Base-by-base conservation (phyloP, 257 asterid species). In the Anisodus tanguticus region DNA sequence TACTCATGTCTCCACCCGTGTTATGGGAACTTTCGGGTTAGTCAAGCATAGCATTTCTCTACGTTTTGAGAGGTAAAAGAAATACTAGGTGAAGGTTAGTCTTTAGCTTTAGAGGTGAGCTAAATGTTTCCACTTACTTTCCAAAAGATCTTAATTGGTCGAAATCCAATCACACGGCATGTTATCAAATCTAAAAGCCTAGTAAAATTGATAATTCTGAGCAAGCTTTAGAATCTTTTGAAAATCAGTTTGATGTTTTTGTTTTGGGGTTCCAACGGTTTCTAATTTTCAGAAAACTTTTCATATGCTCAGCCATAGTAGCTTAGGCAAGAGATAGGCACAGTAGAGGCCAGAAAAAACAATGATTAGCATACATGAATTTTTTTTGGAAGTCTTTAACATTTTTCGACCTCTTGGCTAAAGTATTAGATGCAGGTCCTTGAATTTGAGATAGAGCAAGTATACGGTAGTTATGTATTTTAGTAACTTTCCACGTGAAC, bases 1-100 rank as follows among this genome's bases (percentile, higher is more conserved):
- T 80, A 96, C 98, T 87, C 99, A 96, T 79, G 97, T 96, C 69
- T 96, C 98, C 9, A 96, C 99, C 0, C 99, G 99, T 3, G 98
- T 95, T n/a, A 95, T 94, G 99, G 99, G 99, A 85, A 96, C 99
- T 71, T 94, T 96, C 26, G 99, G 99, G 99, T 93, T 82, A 85
- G 88, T 88, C 68, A 19, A 55, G 5, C 80, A 26, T 51, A 76
- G 6, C 64, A 76, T 76, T 76, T 76, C 41, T 76, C 45, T 19
- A 76, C 81, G 53, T 51, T 19, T 51, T 51, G 47, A 22, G 81
- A 51, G 81, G 63, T 51, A 51, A 76, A 74, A 22, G 63, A 51
- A 76, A 51, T 13, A 76, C 63, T 51, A 22, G 81, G 81, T 53
- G 63, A 53, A 51, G 62, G 45, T 51, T 76, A 12, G 63, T 51